phyloP scores from a whole-genome alignment of 1,284 basidiomycete species.

The Fistulinella staudtii region DNA sequence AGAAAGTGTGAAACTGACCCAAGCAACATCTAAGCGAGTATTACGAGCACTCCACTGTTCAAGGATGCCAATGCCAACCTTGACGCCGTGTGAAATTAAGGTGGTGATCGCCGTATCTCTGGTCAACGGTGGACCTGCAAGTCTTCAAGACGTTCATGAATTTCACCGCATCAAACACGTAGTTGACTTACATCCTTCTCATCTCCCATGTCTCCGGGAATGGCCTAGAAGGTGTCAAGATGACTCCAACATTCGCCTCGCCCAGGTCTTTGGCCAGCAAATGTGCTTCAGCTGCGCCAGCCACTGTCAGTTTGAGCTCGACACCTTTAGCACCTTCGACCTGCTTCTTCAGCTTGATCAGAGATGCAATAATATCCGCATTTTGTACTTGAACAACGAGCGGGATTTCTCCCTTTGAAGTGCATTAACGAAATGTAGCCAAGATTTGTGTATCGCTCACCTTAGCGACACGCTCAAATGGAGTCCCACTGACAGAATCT shows the following conservation, averaged over 20 bases:
- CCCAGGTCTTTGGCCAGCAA: slow-evolving; percentile 74
- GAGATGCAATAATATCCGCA: slow-evolving; percentile 77
- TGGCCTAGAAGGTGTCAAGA: slow-evolving; percentile 57
- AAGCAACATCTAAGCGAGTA: slow-evolving; percentile 50
- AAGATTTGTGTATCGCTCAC: slow-evolving; percentile 13
- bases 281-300: slow-evolving; percentile 75
- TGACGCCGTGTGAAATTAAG: slow-evolving; percentile 66
- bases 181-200: slow-evolving; percentile 41
- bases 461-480: slow-evolving; percentile 49
- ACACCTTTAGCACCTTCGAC: slow-evolving; percentile 46
- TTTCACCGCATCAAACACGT: background rate
- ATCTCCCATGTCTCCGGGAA: slow-evolving; percentile 61
- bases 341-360: slow-evolving; percentile 76
- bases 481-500: slow-evolving; percentile 41
- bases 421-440: slow-evolving; percentile 1
- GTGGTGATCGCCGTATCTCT: slow-evolving; percentile 59
- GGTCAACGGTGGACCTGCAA: slow-evolving; percentile 76
- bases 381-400: slow-evolving; percentile 55
- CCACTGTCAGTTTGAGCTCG: slow-evolving; percentile 53
- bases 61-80: slow-evolving; percentile 64
- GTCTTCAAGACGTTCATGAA: slow-evolving; percentile 27
- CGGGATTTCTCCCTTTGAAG: slow-evolving; percentile 45
- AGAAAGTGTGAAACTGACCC: slow-evolving; percentile 17
- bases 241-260: slow-evolving; percentile 68
- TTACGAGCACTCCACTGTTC: slow-evolving; percentile 57